phyloP scores from a whole-genome alignment of 768 basidiomycete species.

The Arthromyces matolae region DNA sequence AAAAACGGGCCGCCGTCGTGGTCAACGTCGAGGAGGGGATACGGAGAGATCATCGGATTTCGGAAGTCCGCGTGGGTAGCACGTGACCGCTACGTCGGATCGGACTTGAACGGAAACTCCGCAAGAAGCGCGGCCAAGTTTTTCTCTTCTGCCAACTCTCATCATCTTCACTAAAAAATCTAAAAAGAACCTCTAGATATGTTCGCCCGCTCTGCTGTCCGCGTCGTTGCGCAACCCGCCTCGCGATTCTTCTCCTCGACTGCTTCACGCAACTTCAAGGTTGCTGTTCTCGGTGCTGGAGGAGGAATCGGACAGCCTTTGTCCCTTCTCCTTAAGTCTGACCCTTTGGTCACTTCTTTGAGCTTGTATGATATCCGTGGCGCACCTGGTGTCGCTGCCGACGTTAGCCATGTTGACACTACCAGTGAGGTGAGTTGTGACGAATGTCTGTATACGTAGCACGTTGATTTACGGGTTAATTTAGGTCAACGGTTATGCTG shows the following conservation, averaged over 20 bases:
- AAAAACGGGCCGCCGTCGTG: conserved; percentile 8
- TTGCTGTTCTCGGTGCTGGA: conserved; percentile 95
- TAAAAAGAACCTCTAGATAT: conserved; percentile 47
- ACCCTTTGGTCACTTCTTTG: conserved; percentile 84
- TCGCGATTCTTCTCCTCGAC: conserved; percentile 77
- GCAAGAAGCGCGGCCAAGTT: conserved; percentile 7
- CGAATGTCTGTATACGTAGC: not conserved
- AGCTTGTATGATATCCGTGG: conserved; percentile 94
- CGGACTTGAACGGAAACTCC: conserved; percentile 13
- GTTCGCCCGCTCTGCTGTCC: conserved; percentile 64
- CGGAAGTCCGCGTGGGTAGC: no score
- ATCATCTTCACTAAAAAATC: conserved; percentile 15
- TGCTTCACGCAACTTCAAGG: conserved; percentile 71
- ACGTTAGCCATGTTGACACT: conserved; percentile 93
- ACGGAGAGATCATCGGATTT: no score
- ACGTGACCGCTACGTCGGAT: no score
- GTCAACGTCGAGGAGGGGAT: conserved; percentile 3
- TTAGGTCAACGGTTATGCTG: conserved; percentile 75
- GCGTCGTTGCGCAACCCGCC: conserved; percentile 48
- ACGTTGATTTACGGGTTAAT: conserved; percentile 12
- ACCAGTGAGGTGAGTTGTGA: conserved; percentile 60
- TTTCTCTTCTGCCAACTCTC: conserved; percentile 17
- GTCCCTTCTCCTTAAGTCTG: conserved; percentile 87
- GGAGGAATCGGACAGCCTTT: conserved; percentile 99
- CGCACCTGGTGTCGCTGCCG: conserved; percentile 95